These are phyloP conservation scores for Pythium dissotocum DNA, from an alignment of 352 stramenopile genomes.

Conservation along the genomic window DNA sequence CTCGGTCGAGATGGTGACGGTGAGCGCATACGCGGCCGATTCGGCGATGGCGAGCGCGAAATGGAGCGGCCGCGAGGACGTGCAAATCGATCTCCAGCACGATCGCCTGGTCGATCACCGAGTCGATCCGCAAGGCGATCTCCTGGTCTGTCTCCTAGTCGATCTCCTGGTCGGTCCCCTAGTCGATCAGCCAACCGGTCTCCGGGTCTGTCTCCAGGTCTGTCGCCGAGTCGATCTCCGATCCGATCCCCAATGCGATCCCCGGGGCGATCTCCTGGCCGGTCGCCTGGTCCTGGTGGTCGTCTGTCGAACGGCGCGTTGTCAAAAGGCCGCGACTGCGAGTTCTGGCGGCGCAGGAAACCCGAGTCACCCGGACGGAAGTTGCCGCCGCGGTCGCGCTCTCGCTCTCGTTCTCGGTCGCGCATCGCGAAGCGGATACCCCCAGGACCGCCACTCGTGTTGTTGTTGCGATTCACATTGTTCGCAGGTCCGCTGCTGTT, in stretches of 20 bases:
- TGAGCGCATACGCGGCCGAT: constrained; percentile 38
- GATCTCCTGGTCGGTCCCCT: not conserved
- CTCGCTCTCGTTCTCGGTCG: constrained; percentile 16
- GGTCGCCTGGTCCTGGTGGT: not conserved
- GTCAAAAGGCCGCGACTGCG: constrained; percentile 35
- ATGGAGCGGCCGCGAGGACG: constrained; percentile 48
- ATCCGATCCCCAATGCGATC: not conserved
- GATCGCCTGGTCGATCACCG: constrained; percentile 12
- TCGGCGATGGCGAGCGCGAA: constrained; percentile 45
- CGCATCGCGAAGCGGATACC: constrained; percentile 11
- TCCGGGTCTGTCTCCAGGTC: not conserved
- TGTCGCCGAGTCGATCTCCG: not conserved
- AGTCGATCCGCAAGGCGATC: not conserved
- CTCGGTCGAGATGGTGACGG: constrained; percentile 26
- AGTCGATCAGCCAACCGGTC: not conserved
- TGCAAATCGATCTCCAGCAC: constrained; percentile 38
- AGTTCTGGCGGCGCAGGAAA: constrained; percentile 39
- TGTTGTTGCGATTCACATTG: not conserved
- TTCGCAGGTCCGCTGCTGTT: constrained; percentile 2
- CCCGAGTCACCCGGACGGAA: constrained; percentile 20
- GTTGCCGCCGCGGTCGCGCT: constrained; percentile 27
- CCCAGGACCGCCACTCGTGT: not conserved
- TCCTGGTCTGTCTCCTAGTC: not conserved
- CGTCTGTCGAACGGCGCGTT: constrained; percentile 29
- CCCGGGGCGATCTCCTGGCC: constrained; percentile 7